Conservation (phyloP, 306 rosid species). For the Purshia tridentata region DNA sequence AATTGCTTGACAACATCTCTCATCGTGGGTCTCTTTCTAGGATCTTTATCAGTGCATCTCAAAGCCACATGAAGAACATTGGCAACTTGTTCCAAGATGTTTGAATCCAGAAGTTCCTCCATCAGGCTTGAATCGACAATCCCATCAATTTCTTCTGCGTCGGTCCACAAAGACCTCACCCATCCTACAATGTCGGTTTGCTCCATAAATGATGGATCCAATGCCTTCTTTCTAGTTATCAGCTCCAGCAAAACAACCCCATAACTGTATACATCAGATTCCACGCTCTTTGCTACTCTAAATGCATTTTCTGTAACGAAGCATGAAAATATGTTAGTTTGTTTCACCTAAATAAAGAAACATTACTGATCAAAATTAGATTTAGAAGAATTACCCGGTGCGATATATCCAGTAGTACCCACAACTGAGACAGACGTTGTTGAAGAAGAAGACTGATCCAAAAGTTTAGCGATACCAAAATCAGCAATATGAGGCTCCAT, state of each 20-base stretch:
- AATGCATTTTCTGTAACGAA: slow-evolving; percentile 62
- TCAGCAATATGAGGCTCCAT: slow-evolving; percentile 82
- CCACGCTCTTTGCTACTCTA: slow-evolving; percentile 41
- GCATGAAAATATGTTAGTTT: slow-evolving; percentile 10
- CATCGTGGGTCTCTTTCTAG: slow-evolving; percentile 62
- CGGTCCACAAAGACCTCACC: slow-evolving; percentile 52
- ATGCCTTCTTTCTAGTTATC: slow-evolving; percentile 64
- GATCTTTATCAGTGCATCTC: slow-evolving; percentile 58
- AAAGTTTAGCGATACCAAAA: slow-evolving; percentile 85
- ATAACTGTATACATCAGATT: slow-evolving; percentile 70
- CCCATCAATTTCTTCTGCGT: slow-evolving; percentile 37
- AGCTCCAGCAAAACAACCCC: slow-evolving; percentile 81
- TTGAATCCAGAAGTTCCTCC: slow-evolving; percentile 42
- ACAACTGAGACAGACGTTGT: slow-evolving; percentile 37
- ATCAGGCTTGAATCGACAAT: slow-evolving; percentile 57
- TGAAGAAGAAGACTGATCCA: slow-evolving; percentile 61
- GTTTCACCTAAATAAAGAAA: slow-evolving; percentile 9
- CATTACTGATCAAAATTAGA: background rate
- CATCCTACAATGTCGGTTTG: slow-evolving; percentile 45
- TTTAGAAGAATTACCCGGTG: slow-evolving; percentile 58
- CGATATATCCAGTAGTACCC: slow-evolving; percentile 81
- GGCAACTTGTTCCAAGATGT: slow-evolving; percentile 40
- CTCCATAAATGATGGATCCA: slow-evolving; percentile 50
- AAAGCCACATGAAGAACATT: slow-evolving; percentile 52
- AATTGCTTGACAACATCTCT: slow-evolving; percentile 49